Evolutionary conservation across 176 grass and related monocot genomes (phyloP).

Genomic region (Urochloa ruziziensis): DNA sequence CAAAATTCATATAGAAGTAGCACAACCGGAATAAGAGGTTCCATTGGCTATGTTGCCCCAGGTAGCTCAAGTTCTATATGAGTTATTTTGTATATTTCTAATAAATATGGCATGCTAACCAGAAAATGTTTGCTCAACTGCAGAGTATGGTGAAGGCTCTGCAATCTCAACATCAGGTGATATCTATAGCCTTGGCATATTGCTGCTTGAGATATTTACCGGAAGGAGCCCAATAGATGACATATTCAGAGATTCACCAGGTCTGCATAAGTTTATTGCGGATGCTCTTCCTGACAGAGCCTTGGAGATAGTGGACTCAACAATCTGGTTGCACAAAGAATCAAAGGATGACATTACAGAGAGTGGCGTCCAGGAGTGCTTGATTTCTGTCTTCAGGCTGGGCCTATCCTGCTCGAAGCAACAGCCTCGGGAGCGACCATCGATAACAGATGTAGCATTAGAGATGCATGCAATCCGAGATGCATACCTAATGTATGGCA

Average conservation of each 20-base stretch:
- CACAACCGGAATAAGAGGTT: constrained; percentile 36
- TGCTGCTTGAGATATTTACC: constrained; percentile 35
- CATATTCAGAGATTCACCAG: constrained; percentile 7
- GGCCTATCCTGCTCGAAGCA: too few species aligned
- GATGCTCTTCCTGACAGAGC: not conserved
- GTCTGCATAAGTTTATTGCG: not conserved
- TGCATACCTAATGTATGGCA: not conserved
- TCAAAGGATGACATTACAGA: not conserved
- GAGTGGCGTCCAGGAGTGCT: too few species aligned
- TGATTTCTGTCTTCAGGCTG: too few species aligned
- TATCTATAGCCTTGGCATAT: constrained; percentile 21
- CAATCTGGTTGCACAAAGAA: not conserved
- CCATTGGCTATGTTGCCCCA: constrained; percentile 53
- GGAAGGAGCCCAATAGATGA: constrained; percentile 11
- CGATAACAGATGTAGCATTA: too few species aligned
- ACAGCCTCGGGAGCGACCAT: too few species aligned
- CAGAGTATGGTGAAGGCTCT: constrained; percentile 17
- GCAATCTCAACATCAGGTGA: not conserved
- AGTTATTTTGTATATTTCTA: too few species aligned
- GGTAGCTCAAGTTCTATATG: constrained; percentile 2
- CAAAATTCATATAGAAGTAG: not conserved
- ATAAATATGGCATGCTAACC: too few species aligned
- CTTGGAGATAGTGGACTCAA: not conserved
- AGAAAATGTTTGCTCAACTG: not conserved
- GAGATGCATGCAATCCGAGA: not conserved